Evolutionary conservation across 2,329 filamentous ascomycete genomes (phyloP).

Genomic region (Aspergillus sp.): DNA sequence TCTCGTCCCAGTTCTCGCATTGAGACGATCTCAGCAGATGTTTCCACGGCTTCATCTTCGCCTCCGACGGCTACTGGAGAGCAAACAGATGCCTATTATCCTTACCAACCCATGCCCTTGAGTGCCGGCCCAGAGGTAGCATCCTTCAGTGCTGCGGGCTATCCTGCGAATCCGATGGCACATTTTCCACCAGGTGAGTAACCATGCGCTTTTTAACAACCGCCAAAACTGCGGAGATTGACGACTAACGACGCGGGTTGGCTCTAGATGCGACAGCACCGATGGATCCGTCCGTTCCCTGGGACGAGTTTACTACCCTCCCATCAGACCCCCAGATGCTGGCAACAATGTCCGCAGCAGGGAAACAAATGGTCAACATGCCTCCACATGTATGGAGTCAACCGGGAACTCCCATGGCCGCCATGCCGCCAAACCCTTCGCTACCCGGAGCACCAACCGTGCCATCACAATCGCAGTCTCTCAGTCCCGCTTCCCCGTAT

Average conservation of each 20-base stretch:
- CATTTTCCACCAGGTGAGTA: constrained; percentile 38
- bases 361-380: constrained; percentile 36
- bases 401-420: constrained; percentile 25
- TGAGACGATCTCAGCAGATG: constrained; percentile 45
- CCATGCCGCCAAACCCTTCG: constrained; percentile 27
- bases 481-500: constrained; percentile 30
- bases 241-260: constrained; percentile 7
- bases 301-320: constrained; percentile 40
- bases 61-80: constrained; percentile 34
- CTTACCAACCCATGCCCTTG: constrained; percentile 37
- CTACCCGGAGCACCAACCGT: constrained; percentile 32
- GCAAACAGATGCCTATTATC: constrained; percentile 37
- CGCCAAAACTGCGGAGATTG: not conserved
- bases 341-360: constrained; percentile 29
- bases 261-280: constrained; percentile 32
- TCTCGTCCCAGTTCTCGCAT: constrained; percentile 45
- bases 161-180: constrained; percentile 33
- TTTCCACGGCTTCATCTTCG: constrained; percentile 53
- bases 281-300: constrained; percentile 35
- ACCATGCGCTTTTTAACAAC: not conserved
- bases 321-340: constrained; percentile 34
- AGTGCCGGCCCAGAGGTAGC: constrained; percentile 35
- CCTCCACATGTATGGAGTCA: constrained; percentile 33
- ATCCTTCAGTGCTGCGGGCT: constrained; percentile 31
- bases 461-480: constrained; percentile 31